Evolutionary conservation across 2,329 filamentous ascomycete genomes (phyloP).

Genomic region (Leptoxyphium fumago): DNA sequence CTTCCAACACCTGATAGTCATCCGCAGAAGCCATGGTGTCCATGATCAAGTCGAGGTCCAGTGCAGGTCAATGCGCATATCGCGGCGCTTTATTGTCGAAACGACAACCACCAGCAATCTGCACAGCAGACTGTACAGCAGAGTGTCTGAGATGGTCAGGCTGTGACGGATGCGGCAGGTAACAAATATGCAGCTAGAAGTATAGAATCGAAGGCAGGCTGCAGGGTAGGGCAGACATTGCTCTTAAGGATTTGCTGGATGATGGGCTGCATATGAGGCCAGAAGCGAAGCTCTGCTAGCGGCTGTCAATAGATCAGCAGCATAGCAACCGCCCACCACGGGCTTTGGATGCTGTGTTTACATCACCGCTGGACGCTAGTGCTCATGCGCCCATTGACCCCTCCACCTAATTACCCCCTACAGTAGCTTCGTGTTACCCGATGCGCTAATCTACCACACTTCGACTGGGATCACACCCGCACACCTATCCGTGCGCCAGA

Average conservation of each 20-base stretch:
- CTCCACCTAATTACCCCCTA: no score
- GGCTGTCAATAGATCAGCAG: background rate
- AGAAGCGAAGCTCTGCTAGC: background rate
- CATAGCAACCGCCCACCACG: background rate
- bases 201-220: background rate
- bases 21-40: slow-evolving; percentile 34
- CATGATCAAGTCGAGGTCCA: background rate
- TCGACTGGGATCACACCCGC: no score
- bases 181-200: background rate
- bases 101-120: background rate
- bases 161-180: background rate
- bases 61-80: background rate
- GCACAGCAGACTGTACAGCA: background rate
- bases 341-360: background rate
- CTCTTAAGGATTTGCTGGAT: background rate
- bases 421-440: no score
- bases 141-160: background rate
- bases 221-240: background rate
- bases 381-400: background rate
- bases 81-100: background rate
- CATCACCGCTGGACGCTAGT: background rate
- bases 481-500: no score
- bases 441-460: no score
- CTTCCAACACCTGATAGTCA: slow-evolving; percentile 89
- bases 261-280: background rate